Percentiles rank a stretch among this genome's conserved stretches.
Conservation (phyloP, 176 grass and related monocot species). For the Aegilops speltoides region DNA sequence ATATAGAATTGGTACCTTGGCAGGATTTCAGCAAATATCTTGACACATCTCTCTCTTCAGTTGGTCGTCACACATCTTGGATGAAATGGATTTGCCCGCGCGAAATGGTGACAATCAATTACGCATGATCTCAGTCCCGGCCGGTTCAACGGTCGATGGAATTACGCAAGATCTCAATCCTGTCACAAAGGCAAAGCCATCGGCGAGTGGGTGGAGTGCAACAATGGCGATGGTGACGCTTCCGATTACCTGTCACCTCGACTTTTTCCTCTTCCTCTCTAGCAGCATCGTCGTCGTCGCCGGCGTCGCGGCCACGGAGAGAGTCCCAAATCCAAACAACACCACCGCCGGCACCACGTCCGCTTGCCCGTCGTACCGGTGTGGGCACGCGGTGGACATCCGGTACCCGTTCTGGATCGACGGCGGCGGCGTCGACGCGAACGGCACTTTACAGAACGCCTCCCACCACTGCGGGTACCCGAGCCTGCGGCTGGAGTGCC, state of each 20-base stretch:
- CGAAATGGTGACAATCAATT: not conserved
- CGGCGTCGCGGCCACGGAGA: not conserved
- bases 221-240: constrained; percentile 14
- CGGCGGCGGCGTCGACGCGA: not conserved
- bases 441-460: not conserved
- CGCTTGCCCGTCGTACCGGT: constrained; percentile 38
- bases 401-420: constrained; percentile 57
- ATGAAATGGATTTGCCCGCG: constrained; percentile 6
- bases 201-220: not conserved
- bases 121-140: not conserved
- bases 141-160: not conserved
- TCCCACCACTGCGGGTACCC: constrained; percentile 42
- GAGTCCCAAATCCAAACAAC: not conserved
- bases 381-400: constrained; percentile 53
- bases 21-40: not conserved
- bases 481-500: constrained; percentile 35
- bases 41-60: constrained; percentile 24
- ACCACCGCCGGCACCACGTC: not conserved
- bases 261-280: not conserved
- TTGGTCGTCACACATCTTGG: constrained; percentile 30
- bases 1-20: no score
- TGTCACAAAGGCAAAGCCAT: not conserved
- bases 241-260: no score
- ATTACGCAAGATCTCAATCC: no score
- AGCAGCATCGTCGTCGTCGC: not conserved